Percentiles rank a stretch among this genome's conserved stretches.
These are phyloP conservation scores for Fusarium brachygibbosum DNA, from an alignment of 2,329 filamentous ascomycete genomes.

Conservation along the genomic window DNA sequence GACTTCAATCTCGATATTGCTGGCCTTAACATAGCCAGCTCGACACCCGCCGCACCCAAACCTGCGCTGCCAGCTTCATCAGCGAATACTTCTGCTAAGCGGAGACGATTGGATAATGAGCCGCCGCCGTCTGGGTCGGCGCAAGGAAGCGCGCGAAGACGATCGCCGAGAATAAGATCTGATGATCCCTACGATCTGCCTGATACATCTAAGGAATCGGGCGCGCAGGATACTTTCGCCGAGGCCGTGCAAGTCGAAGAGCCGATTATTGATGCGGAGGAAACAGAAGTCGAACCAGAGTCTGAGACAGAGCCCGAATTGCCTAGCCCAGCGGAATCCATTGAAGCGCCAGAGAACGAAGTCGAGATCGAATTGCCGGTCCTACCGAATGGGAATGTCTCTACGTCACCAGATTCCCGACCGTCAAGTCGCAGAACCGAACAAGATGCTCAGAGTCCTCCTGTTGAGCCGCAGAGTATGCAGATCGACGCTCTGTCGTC, in stretches of 20 bases:
- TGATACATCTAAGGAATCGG: slow-evolving; percentile 51
- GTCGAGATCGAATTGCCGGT: slow-evolving; percentile 42
- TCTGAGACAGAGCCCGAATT: slow-evolving; percentile 11
- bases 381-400: slow-evolving; percentile 28
- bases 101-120: slow-evolving; percentile 55
- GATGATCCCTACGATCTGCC: slow-evolving; percentile 50
- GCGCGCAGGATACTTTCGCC: slow-evolving; percentile 26
- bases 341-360: slow-evolving; percentile 15
- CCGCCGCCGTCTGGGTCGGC: slow-evolving; percentile 26
- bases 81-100: slow-evolving; percentile 64
- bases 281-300: slow-evolving; percentile 1
- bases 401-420: slow-evolving; percentile 26
- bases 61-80: slow-evolving; percentile 45
- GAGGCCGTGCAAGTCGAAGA: slow-evolving; percentile 18
- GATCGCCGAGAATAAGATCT: slow-evolving; percentile 37
- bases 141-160: slow-evolving; percentile 26
- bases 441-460: slow-evolving; percentile 62
- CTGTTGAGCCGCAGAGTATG: slow-evolving; percentile 61
- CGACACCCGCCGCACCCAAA: slow-evolving; percentile 43
- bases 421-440: slow-evolving; percentile 28
- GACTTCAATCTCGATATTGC: slow-evolving; percentile 68
- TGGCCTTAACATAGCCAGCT: slow-evolving; percentile 53
- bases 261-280: neutral
- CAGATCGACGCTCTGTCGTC: slow-evolving; percentile 55
- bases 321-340: slow-evolving; percentile 28